Evolutionary conservation across 768 basidiomycete genomes (phyloP).

Genomic region (Amyloporia xantha): DNA sequence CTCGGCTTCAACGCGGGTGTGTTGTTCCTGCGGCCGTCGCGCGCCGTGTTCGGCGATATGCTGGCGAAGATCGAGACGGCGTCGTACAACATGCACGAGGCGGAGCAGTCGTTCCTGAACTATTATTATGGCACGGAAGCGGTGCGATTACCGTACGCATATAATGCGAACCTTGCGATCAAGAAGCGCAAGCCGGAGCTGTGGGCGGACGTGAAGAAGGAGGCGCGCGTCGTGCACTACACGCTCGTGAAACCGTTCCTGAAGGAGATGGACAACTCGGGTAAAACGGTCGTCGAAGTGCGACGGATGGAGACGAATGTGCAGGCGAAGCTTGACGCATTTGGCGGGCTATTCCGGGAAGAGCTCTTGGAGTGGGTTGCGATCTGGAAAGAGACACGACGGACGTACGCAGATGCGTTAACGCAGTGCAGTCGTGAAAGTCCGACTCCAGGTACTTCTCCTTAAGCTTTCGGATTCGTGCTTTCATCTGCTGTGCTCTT

Average conservation of each 20-base stretch:
- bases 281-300: constrained; percentile 17
- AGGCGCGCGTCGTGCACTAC: constrained; percentile 30
- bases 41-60: constrained; percentile 24
- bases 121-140: constrained; percentile 28
- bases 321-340: constrained; percentile 8
- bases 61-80: constrained; percentile 33
- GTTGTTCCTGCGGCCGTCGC: constrained; percentile 26
- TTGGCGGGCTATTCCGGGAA: constrained; percentile 12
- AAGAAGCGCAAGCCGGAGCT: constrained; percentile 24
- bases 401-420: constrained; percentile 7
- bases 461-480: too few species aligned
- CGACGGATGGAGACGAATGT: constrained; percentile 15
- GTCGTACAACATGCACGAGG: constrained; percentile 30
- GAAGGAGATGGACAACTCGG: constrained; percentile 8
- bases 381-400: constrained; percentile 17
- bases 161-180: constrained; percentile 33
- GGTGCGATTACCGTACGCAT: constrained; percentile 28
- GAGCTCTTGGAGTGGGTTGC: constrained; percentile 23
- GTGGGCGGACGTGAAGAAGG: constrained; percentile 25
- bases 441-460: not conserved
- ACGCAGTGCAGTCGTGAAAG: not conserved
- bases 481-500: too few species aligned
- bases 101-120: constrained; percentile 39
- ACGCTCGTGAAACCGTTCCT: constrained; percentile 26
- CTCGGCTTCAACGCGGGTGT: constrained; percentile 32